Evolutionary conservation across 2,329 filamentous ascomycete genomes (phyloP).

Genomic region (Penicillium sp.): DNA sequence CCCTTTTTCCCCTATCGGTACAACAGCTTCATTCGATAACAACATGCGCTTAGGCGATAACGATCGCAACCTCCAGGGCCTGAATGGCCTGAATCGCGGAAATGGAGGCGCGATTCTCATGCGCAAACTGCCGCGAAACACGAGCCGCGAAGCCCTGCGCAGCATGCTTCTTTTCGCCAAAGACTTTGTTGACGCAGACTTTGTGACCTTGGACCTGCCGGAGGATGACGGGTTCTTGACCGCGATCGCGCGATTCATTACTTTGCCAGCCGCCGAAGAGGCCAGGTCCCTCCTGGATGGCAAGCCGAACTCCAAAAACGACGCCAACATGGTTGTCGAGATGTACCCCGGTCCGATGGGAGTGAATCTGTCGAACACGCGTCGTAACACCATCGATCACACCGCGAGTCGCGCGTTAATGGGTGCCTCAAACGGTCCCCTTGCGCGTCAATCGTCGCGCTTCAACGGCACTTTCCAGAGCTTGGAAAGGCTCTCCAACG

Average conservation of each 20-base stretch:
- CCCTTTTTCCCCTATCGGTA: constrained; percentile 41
- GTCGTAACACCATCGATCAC: constrained; percentile 58
- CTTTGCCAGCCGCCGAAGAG: constrained; percentile 58
- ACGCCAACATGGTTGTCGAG: constrained; percentile 59
- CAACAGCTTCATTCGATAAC: constrained; percentile 39
- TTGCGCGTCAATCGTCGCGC: constrained; percentile 56
- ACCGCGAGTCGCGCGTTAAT: constrained; percentile 37
- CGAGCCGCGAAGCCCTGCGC: constrained; percentile 57
- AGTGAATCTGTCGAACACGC: constrained; percentile 34
- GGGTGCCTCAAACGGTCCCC: constrained; percentile 40
- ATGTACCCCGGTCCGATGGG: constrained; percentile 48
- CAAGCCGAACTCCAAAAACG: constrained; percentile 61
- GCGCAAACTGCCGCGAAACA: constrained; percentile 60
- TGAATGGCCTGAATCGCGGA: constrained; percentile 37
- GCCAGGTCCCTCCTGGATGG: constrained; percentile 60
- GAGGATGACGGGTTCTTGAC: constrained; percentile 59
- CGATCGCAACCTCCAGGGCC: constrained; percentile 37
- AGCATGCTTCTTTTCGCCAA: constrained; percentile 67
- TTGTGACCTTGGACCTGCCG: constrained; percentile 54
- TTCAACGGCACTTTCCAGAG: constrained; percentile 63
- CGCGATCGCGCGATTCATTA: constrained; percentile 60
- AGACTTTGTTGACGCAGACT: constrained; percentile 60
- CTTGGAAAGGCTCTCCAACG: constrained; percentile 57
- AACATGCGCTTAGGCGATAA: constrained; percentile 39
- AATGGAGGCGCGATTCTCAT: constrained; percentile 52